A percentile compares a stretch with the other conserved stretches of the same genome.
Conservation (phyloP, 495 filamentous ascomycete species). For the Podospora comata region DNA sequence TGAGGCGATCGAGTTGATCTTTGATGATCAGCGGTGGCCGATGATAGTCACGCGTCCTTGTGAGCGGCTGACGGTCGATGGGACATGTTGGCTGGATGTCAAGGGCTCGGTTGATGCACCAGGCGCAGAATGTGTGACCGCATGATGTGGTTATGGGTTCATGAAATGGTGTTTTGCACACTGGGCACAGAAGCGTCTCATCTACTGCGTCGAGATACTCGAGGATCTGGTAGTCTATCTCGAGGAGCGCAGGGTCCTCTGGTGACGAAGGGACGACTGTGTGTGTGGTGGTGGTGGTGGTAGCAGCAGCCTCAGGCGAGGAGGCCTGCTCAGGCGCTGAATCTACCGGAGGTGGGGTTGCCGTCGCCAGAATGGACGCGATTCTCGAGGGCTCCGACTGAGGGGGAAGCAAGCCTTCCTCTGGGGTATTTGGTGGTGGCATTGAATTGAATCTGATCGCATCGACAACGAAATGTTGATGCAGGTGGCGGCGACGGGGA, state of each 20-base stretch:
- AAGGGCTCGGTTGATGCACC: conserved; percentile 63
- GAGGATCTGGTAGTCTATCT: conserved; percentile 62
- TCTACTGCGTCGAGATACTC: conserved; percentile 69
- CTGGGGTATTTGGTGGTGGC: conserved; percentile 27
- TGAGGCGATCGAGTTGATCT: conserved; percentile 70
- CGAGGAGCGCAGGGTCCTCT: conserved; percentile 7
- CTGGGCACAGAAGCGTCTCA: conserved; percentile 76
- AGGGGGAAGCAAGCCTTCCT: conserved; percentile 11
- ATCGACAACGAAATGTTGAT: background rate
- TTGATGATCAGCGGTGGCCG: conserved; percentile 42
- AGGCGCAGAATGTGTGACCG: conserved; percentile 66
- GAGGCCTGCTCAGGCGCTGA: background rate
- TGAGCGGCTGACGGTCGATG: conserved; percentile 48
- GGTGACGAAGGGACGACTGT: conserved; percentile 7
- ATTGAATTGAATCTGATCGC: conserved; percentile 5
- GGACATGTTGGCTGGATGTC: conserved; percentile 49
- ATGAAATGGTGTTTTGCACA: conserved; percentile 74
- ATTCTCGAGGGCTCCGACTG: background rate
- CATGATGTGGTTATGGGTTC: conserved; percentile 68
- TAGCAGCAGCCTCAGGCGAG: too few relatives aligned
- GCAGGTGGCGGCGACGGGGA: background rate
- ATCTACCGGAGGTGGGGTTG: background rate
- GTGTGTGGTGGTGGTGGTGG: background rate
- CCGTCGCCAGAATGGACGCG: background rate
- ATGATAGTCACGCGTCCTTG: conserved; percentile 28